Evolutionary conservation across 2,329 filamentous ascomycete species (phyloP).

Genomic region (Helotiales sp.): DNA sequence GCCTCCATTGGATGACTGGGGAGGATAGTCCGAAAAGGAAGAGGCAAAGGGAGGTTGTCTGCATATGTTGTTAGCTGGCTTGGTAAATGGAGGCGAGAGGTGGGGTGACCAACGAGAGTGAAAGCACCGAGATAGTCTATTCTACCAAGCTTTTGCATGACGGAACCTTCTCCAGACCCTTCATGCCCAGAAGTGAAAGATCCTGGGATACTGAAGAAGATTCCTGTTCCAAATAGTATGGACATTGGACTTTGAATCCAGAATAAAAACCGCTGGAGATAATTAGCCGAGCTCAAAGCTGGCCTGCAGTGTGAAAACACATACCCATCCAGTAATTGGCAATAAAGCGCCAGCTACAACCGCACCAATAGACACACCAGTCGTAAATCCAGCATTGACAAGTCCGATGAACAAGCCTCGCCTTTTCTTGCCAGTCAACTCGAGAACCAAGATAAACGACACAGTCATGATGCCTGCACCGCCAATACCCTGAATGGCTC

Average conservation of each 20-base stretch:
- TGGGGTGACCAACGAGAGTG: slow-evolving; percentile 57
- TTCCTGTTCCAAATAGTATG: slow-evolving; percentile 62
- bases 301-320: slow-evolving; percentile 37
- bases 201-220: slow-evolving; percentile 70
- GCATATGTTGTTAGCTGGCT: slow-evolving; percentile 33
- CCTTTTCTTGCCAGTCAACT: slow-evolving; percentile 68
- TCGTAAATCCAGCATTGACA: slow-evolving; percentile 74
- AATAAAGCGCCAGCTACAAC: slow-evolving; percentile 71
- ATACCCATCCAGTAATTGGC: slow-evolving; percentile 71
- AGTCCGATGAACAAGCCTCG: slow-evolving; percentile 77
- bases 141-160: slow-evolving; percentile 60
- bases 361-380: slow-evolving; percentile 73
- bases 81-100: not conserved
- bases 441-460: slow-evolving; percentile 76
- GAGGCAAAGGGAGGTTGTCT: slow-evolving; percentile 69
- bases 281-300: slow-evolving; percentile 11
- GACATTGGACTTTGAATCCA: slow-evolving; percentile 71
- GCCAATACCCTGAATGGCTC: slow-evolving; percentile 70
- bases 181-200: slow-evolving; percentile 44
- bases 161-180: slow-evolving; percentile 45
- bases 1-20: slow-evolving; percentile 61
- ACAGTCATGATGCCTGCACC: slow-evolving; percentile 75
- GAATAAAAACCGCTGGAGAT: slow-evolving; percentile 71
- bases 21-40: slow-evolving; percentile 74
- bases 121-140: slow-evolving; percentile 79